phyloP scores from a whole-genome alignment of 352 stramenopile genomes.

The Phytophthora citricola region DNA sequence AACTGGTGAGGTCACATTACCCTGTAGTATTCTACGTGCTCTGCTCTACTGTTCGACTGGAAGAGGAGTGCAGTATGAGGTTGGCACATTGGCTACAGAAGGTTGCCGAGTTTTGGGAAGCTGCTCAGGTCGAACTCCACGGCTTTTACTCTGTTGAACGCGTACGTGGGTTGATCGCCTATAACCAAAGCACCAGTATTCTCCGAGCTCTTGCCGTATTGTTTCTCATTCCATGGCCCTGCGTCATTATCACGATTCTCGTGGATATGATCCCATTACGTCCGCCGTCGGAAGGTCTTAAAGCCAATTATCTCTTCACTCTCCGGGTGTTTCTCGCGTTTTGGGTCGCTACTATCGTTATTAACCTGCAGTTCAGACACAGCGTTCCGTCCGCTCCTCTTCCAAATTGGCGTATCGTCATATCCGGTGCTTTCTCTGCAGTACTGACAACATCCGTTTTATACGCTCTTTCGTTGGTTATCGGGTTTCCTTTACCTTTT shows the following conservation, averaged over 20 bases:
- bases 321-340: constrained; percentile 12
- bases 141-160: constrained; percentile 29
- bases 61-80: neutral
- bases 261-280: constrained; percentile 1
- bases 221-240: constrained; percentile 1
- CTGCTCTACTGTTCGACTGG: too few relatives aligned
- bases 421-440: constrained; percentile 11
- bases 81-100: constrained; percentile 2
- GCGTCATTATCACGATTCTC: neutral
- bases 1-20: neutral
- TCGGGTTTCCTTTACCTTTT: constrained; percentile 51
- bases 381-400: constrained; percentile 29
- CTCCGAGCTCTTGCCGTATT: constrained; percentile 10
- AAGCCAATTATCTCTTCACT: constrained; percentile 3
- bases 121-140: constrained; percentile 25
- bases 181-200: neutral
- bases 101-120: constrained; percentile 8
- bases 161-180: neutral
- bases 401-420: neutral
- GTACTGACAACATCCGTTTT: constrained; percentile 1
- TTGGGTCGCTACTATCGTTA: constrained; percentile 29
- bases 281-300: neutral
- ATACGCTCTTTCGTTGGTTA: constrained; percentile 13
- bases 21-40: neutral
- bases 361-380: constrained; percentile 30